Conservation (phyloP, 345 rosid species). For the Euphorbia tirucalli region DNA sequence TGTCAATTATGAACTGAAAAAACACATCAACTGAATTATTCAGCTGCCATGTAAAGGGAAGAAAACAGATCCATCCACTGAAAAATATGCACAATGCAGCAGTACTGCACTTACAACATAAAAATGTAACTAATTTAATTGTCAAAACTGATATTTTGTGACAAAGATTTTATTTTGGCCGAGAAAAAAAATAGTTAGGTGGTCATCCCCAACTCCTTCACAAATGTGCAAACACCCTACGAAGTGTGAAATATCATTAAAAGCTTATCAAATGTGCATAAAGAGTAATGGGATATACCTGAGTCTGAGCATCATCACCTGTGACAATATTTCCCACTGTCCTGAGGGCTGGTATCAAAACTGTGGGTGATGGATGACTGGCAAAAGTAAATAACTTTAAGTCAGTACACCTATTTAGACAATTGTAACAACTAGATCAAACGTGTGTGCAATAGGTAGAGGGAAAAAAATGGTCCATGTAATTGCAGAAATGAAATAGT, state of each 20-base stretch:
- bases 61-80: not conserved
- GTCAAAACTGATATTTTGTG: not conserved
- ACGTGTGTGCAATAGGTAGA: not conserved
- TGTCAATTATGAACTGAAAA: slow-evolving; percentile 29
- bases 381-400: not conserved
- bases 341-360: slow-evolving; percentile 36
- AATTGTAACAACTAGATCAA: not conserved
- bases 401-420: slow-evolving; percentile 6
- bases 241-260: not conserved
- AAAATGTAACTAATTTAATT: not conserved
- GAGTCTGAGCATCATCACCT: slow-evolving; percentile 37
- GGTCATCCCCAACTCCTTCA: not conserved
- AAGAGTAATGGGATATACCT: slow-evolving; percentile 21
- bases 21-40: not conserved
- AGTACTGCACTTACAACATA: not conserved
- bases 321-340: slow-evolving; percentile 40
- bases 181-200: not conserved
- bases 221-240: not conserved
- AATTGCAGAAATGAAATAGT: not conserved
- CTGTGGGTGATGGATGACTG: slow-evolving; percentile 30
- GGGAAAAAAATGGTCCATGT: not conserved
- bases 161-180: not conserved
- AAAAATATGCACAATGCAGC: not conserved
- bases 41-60: not conserved
- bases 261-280: not conserved